Evolutionary conservation across 1,284 basidiomycete genomes (phyloP).

Genomic region (Heterobasidion parviporum): DNA sequence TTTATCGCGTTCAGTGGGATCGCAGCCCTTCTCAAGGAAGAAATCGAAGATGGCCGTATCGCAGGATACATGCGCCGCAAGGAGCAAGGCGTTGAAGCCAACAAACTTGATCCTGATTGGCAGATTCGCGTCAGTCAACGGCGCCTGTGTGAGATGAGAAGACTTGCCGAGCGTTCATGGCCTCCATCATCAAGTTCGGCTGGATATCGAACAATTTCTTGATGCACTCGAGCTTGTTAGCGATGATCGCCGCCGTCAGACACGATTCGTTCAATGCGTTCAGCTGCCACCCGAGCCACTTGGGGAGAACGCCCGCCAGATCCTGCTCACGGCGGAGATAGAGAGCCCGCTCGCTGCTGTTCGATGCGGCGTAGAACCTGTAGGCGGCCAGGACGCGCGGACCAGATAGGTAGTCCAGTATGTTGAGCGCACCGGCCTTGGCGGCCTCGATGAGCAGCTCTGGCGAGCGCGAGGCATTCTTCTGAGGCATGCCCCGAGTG

Average conservation of each 20-base stretch:
- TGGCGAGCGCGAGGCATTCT: neutral
- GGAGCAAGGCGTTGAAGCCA: conserved; percentile 33
- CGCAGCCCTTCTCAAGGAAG: conserved; percentile 37
- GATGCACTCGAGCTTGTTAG: conserved; percentile 25
- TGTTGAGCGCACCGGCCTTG: conserved; percentile 18
- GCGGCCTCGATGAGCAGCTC: conserved; percentile 38
- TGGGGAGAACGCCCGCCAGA: conserved; percentile 13
- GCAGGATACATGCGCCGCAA: conserved; percentile 26
- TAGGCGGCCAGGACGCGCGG: conserved; percentile 26
- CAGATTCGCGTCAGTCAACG: too few relatives aligned
- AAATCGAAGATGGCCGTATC: conserved; percentile 36
- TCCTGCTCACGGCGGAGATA: conserved; percentile 27
- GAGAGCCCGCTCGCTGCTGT: conserved; percentile 30
- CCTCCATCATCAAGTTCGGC: conserved; percentile 29
- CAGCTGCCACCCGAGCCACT: conserved; percentile 40
- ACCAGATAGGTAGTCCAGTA: conserved; percentile 39
- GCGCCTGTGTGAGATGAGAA: neutral
- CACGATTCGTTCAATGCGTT: conserved; percentile 40
- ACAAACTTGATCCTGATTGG: conserved; percentile 1
- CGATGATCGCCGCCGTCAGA: conserved; percentile 32
- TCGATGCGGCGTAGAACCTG: conserved; percentile 33
- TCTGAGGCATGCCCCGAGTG: neutral
- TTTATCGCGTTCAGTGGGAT: conserved; percentile 31
- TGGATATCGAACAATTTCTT: conserved; percentile 33
- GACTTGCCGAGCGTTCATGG: conserved; percentile 30